A percentile compares a stretch with the other conserved stretches of the same genome.
Conservation (phyloP, 2,329 filamentous ascomycete genomes). For the Colletotrichum endophyticum region DNA sequence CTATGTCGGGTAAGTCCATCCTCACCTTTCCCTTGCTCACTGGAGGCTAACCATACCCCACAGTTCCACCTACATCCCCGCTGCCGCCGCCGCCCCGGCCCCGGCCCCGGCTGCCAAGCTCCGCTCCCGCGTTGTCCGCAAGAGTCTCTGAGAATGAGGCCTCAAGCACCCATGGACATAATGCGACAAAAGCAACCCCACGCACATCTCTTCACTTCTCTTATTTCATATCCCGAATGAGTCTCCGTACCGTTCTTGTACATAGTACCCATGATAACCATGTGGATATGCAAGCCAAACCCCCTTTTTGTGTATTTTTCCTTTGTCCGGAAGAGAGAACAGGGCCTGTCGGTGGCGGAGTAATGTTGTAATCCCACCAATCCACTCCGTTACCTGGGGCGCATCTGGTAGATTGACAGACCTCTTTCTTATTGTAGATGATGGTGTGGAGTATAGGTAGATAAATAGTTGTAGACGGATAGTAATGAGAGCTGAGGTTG, state of each 20-base stretch:
- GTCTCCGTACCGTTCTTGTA: conserved; percentile 5
- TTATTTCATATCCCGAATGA: neutral
- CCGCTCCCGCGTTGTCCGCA: conserved; percentile 8
- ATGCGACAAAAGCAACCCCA: neutral
- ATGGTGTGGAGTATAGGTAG: neutral
- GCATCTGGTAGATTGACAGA: neutral
- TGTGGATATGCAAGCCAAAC: neutral
- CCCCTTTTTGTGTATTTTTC: neutral
- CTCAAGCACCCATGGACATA: neutral
- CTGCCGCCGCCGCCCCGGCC: neutral
- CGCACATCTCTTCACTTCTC: neutral
- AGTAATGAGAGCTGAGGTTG: neutral
- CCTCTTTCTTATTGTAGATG: neutral
- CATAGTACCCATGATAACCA: conserved; percentile 14
- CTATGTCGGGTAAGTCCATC: conserved; percentile 46
- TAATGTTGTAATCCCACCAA: neutral
- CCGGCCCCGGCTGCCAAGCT: neutral
- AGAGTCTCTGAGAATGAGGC: neutral
- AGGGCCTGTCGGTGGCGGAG: neutral
- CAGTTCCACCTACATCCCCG: conserved; percentile 3
- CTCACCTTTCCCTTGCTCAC: neutral
- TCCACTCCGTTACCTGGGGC: neutral
- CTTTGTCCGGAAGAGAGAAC: neutral
- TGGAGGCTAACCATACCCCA: neutral
- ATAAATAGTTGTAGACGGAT: neutral